Conservation (phyloP, 345 rosid genomes). For the Viola odorata region DNA sequence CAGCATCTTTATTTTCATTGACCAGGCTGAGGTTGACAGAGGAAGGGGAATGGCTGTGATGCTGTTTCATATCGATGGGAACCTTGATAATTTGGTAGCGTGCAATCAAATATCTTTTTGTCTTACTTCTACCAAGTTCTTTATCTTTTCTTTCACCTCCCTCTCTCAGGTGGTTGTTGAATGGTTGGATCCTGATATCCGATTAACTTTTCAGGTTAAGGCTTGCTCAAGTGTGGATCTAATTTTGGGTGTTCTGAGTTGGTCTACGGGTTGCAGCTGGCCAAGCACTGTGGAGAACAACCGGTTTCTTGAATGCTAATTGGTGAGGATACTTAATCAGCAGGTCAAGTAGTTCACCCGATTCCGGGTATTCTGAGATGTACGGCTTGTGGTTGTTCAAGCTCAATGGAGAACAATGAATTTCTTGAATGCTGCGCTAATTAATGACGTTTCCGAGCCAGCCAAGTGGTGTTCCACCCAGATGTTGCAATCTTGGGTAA, state of each 20-base stretch:
- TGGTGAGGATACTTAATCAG: not conserved
- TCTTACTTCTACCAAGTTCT: not conserved
- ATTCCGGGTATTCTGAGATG: too few species aligned
- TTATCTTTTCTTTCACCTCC: not conserved
- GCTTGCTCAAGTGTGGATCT: conserved; percentile 75
- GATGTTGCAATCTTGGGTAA: conserved; percentile 33
- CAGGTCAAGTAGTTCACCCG: conserved; percentile 5
- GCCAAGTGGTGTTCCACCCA: conserved; percentile 17
- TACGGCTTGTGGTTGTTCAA: too few species aligned
- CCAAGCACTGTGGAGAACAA: conserved; percentile 44
- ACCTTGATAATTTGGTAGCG: conserved; percentile 63
- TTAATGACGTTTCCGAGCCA: too few species aligned
- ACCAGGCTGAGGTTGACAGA: conserved; percentile 83
- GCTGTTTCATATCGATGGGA: conserved; percentile 82
- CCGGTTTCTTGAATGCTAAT: conserved; percentile 61
- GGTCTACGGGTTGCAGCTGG: conserved; percentile 97
- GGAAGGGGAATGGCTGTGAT: conserved; percentile 89
- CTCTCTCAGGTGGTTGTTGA: not conserved
- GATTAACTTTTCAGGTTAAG: conserved; percentile 40
- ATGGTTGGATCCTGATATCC: conserved; percentile 7
- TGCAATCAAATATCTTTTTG: not conserved
- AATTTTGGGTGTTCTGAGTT: conserved; percentile 80
- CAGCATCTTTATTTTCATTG: conserved; percentile 11
- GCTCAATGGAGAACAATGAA: too few species aligned
- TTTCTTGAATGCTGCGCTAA: too few species aligned